Percentiles rank a stretch among this genome's conserved stretches.
These are phyloP conservation scores for Talaromyces sp. DNA, from an alignment of 2,329 filamentous ascomycete genomes.

Conservation along the genomic window DNA sequence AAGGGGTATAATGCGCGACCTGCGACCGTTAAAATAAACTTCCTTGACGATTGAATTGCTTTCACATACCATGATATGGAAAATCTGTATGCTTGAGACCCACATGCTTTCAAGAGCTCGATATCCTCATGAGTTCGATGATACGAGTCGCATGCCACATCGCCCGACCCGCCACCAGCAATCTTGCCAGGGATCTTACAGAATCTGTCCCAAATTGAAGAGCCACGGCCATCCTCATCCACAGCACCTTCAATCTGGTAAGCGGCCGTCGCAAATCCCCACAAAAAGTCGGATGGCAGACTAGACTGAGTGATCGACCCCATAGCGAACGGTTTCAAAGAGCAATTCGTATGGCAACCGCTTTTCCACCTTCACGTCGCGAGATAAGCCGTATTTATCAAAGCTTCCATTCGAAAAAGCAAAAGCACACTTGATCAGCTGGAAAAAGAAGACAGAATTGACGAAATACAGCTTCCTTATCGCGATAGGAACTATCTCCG, in stretches of 20 bases:
- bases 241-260: constrained; percentile 85
- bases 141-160: constrained; percentile 84
- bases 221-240: constrained; percentile 74
- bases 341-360: neutral
- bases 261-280: constrained; percentile 80
- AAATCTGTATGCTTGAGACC: constrained; percentile 78
- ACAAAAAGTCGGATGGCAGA: constrained; percentile 71
- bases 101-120: constrained; percentile 71
- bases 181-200: constrained; percentile 80
- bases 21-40: constrained; percentile 10
- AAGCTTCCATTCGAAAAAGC: neutral
- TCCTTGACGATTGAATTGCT: neutral
- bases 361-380: neutral
- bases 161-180: constrained; percentile 73
- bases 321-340: constrained; percentile 19
- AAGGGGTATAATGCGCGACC: constrained; percentile 78
- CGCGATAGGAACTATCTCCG: constrained; percentile 30
- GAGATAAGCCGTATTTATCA: constrained; percentile 2
- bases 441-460: neutral
- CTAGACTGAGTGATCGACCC: constrained; percentile 29
- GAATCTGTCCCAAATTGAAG: constrained; percentile 91
- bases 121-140: constrained; percentile 78
- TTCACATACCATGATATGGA: constrained; percentile 68
- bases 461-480: constrained; percentile 22
- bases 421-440: too few species aligned